phyloP scores from a whole-genome alignment of 2,329 filamentous ascomycete genomes.

The Clathrospora elynae region DNA sequence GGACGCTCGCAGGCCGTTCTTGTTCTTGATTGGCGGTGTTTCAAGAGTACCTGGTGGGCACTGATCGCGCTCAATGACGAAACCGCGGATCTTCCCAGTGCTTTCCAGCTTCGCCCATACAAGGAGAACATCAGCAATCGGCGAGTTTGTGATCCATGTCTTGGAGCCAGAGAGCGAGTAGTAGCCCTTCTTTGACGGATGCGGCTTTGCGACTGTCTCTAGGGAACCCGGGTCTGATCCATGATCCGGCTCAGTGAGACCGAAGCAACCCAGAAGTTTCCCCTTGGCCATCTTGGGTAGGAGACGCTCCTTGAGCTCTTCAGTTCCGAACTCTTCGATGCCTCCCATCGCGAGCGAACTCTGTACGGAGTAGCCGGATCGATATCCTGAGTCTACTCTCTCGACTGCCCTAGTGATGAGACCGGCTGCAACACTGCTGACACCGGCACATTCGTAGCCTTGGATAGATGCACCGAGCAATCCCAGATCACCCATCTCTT shows the following conservation, averaged over 20 bases:
- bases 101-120: conserved; percentile 93
- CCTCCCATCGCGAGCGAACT: conserved; percentile 92
- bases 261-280: conserved; percentile 82
- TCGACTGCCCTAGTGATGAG: conserved; percentile 90
- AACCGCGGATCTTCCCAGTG: conserved; percentile 92
- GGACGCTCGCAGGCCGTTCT: conserved; percentile 89
- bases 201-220: conserved; percentile 84
- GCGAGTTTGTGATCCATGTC: conserved; percentile 96
- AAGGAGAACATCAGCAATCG: conserved; percentile 81
- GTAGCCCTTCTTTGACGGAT: conserved; percentile 83
- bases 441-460: conserved; percentile 86
- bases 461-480: conserved; percentile 83
- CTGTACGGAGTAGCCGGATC: conserved; percentile 92
- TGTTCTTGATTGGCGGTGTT: conserved; percentile 91
- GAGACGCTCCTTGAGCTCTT: conserved; percentile 85
- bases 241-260: conserved; percentile 90
- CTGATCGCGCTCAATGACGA: conserved; percentile 81
- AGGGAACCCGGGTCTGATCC: conserved; percentile 89
- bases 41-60: conserved; percentile 88
- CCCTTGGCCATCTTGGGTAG: conserved; percentile 82
- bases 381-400: conserved; percentile 87
- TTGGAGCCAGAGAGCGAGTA: conserved; percentile 80
- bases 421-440: conserved; percentile 85
- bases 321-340: conserved; percentile 84
- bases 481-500: conserved; percentile 93